Percentiles rank a stretch among this genome's conserved stretches.
These are phyloP conservation scores for Arabis alpina DNA, from an alignment of 345 rosid species.

Conservation along the genomic window DNA sequence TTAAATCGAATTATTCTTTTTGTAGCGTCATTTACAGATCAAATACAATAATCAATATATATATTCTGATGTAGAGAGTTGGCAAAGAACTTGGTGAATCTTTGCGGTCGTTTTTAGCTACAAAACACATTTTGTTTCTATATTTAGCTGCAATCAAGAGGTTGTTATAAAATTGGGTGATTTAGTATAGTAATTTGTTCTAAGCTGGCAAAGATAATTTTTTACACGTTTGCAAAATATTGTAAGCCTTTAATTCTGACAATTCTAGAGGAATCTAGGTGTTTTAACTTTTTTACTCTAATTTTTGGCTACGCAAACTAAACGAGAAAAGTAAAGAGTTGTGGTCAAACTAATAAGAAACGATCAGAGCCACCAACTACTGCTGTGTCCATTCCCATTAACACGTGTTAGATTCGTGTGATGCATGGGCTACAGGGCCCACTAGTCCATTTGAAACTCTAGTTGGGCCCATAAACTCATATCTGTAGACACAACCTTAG, in stretches of 20 bases:
- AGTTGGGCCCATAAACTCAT: not conserved
- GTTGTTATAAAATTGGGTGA: not conserved
- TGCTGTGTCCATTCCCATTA: constrained; percentile 21
- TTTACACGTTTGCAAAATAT: too few species aligned
- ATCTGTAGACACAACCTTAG: constrained; percentile 15
- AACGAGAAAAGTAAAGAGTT: not conserved
- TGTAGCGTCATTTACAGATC: not conserved
- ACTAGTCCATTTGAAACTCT: constrained; percentile 6
- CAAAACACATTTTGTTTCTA: too few species aligned
- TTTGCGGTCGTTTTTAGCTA: not conserved
- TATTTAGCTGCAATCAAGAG: too few species aligned
- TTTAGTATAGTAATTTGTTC: not conserved
- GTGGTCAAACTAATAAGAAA: constrained; percentile 8
- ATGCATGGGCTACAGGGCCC: constrained; percentile 21
- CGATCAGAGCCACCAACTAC: constrained; percentile 28
- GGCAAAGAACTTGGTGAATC: not conserved
- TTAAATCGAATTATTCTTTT: constrained; percentile 16
- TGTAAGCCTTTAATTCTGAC: too few species aligned
- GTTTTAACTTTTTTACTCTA: not conserved
- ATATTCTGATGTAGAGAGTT: not conserved
- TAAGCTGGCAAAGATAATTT: too few species aligned
- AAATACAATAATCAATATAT: not conserved
- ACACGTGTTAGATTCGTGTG: constrained; percentile 22
- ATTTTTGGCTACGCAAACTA: not conserved
- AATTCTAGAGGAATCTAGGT: too few species aligned